Evolutionary conservation across 352 stramenopile genomes (phyloP), one percentile per base, ranked within the genome.

Genomic region (Globisporangium polare): DNA sequence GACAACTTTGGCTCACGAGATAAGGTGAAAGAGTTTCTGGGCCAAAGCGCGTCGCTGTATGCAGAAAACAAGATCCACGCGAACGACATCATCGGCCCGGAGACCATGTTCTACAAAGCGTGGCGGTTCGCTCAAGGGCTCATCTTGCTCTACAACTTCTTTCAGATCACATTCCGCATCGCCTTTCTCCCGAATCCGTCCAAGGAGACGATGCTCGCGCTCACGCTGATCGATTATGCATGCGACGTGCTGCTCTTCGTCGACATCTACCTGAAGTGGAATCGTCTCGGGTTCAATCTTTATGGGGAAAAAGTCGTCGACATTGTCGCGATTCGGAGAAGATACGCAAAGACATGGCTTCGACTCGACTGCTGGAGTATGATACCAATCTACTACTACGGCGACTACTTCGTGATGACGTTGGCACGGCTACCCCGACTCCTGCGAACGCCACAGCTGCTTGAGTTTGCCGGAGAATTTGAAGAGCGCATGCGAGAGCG

Each of bases 141-240:
- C 26, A 75, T 89, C 33, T 57, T 89, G 29, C 66, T 84, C 8
- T 82, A 84, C 53, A 84, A 84, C 52, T 81, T 82, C 42, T 78
- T 74, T 58, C 58, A 66, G 24, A 78, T 86, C 41, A 64, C 74
- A 7, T 86, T 79, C 56, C 77, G 77, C 5, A 42, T 84, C 18
- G 75, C 75, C 22, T 84, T 84, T 52, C 39, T 82, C 2, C 66
- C 66, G 12, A 67, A 67, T 27, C 77, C 74, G 1, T 59, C 57
- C 18, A 20, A 51, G 2, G 29, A 9, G 12, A 77, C 71, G 1
- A 70, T 78, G 68, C n/a, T 49, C 0, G 62, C 49, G 59, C 45
- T 81, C n/a, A 78, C 73, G 13, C 41, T 57, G 12, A 59, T 80
- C 27, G 77, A 86, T 63, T 83, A 74, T n/a, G 31, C 31, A 0